Base-by-base conservation (phyloP, 768 basidiomycete genomes). In the Flagelloscypha sp. region DNA sequence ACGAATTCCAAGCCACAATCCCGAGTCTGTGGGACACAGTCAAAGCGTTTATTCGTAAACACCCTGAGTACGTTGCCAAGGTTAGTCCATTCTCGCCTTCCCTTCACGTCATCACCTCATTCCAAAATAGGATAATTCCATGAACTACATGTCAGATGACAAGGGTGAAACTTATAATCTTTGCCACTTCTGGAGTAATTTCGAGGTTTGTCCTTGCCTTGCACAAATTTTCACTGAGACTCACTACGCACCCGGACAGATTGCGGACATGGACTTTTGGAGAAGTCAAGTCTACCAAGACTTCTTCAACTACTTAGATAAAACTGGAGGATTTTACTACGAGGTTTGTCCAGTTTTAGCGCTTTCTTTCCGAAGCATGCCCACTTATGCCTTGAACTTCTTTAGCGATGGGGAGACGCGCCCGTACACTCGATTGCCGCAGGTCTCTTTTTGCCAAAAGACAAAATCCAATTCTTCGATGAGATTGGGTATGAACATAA, bases 371-470 rank as follows among this genome's bases (percentile, higher is more conserved):
- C 57, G 64, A 65, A 28, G 0, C 74, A n/a, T 55, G 9, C 66
- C 66, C 6, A 63, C 69, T 13, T 66, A 68, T 37, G 17, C 16
- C 32, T 65, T 65, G 11, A 59, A 65, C 5, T 53, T 73, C 12
- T 70, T 73, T 31, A 50, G 49, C 54, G 54, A 13, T 55, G 54
- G 54, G 56, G 54, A n/a, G 74, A 74, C 43, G 74, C 74, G 3
- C 74, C 72, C 7, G 72, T 76, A 5, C 74, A 76, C 47, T 66
- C 64, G 17, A 72, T 76, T 36, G 75, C 67, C 12, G 75, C 63
- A 3, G 65, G 72, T 0, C 54, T 78, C 8, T 72, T 76, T 50
- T 62, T 63, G 30, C 44, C 16, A 35, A 69, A 67, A 47, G 61
- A 62, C 27, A 59, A 65, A 51, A 59, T 77, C 34, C 71, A 75